phyloP scores from a whole-genome alignment of 2,329 filamentous ascomycete species.

The Ophiognomonia clavigignenti-juglandacearum region DNA sequence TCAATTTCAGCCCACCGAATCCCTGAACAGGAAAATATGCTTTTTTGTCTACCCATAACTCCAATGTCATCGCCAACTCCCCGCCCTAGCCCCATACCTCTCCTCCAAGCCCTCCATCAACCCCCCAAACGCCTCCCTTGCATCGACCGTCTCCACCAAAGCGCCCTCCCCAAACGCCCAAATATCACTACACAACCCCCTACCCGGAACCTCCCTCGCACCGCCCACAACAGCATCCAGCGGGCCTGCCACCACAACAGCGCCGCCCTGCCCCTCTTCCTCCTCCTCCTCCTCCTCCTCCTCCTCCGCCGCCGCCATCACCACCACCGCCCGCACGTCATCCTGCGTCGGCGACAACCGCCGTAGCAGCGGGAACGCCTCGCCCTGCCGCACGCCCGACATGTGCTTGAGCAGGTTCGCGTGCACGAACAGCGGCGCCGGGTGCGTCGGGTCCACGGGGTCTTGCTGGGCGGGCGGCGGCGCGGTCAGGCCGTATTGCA shows the following conservation, averaged over 20 bases:
- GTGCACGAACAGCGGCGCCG: conserved; percentile 13
- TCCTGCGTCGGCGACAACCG: conserved; percentile 8
- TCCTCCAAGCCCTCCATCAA: conserved; percentile 8
- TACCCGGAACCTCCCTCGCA: neutral
- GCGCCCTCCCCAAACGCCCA: conserved; percentile 8
- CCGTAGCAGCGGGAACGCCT: conserved; percentile 5
- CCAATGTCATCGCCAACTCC: conserved; percentile 1
- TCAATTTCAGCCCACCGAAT: no score
- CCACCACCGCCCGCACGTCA: conserved; percentile 3
- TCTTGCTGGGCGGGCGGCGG: conserved; percentile 2
- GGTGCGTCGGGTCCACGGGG: conserved; percentile 5
- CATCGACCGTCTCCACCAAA: conserved; percentile 9
- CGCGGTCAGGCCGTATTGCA: conserved; percentile 12
- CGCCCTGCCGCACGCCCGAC: conserved; percentile 7
- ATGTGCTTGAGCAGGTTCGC: conserved; percentile 16
- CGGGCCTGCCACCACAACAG: no score
- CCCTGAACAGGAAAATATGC: neutral
- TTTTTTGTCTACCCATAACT: neutral
- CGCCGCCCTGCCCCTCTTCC: no score
- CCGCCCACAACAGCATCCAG: conserved; percentile 8
- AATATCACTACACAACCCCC: conserved; percentile 14
- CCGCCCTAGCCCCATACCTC: conserved; percentile 2
- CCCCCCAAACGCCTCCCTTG: conserved; percentile 4
- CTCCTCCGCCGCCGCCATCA: no score
- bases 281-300: no score